Base-by-base conservation (phyloP, 805 yeast genomes). In the Candida piceae region DNA sequence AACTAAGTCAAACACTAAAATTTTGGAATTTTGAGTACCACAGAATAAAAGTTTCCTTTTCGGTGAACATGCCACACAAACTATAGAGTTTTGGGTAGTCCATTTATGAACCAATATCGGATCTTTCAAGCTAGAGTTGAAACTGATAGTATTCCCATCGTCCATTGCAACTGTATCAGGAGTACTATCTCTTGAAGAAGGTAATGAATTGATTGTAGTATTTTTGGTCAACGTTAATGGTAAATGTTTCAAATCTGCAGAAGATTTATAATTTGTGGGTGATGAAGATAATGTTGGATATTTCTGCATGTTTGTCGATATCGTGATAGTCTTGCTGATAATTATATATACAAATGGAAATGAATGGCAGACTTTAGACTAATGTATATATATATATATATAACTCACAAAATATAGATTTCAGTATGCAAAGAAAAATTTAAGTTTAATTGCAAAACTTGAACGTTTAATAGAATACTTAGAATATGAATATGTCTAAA, bases 21-120 rank as follows among this genome's bases (percentile, higher is more conserved):
- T 81, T 46, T 74, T 75, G 9, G 93, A 84, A 50, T 84, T 85
- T 46, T 89, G 95, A 1, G 96, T 87, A 8, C 98, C 98, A 38
- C 95, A 93, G 55, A 85, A 84, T 4, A 90, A 46, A 7, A 82
- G 58, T 23, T 70, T 70, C 40, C 69, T 66, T 19, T 60, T 57
- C 0, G 85, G 83, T 16, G 83, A 78, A 7, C 83, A 70, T 7
- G 75, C 72, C 4, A 78, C 74, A 33, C 95, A 81, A 7, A 93
- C 70, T 13, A 89, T 80, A 1, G 95, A 80, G 48, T 76, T 78
- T 2, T 71, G 62, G 44, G 78, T 79, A 19, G 74, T 70, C 97
- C 97, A 90, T 50, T 74, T 69, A 57, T 90, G 96, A 6, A 48
- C 44, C 21, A 48, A 25, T 5, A 31, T 16, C 3, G 52, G 52